Conservation (phyloP, 2,329 filamentous ascomycete species). For the Phialophora tarda region DNA sequence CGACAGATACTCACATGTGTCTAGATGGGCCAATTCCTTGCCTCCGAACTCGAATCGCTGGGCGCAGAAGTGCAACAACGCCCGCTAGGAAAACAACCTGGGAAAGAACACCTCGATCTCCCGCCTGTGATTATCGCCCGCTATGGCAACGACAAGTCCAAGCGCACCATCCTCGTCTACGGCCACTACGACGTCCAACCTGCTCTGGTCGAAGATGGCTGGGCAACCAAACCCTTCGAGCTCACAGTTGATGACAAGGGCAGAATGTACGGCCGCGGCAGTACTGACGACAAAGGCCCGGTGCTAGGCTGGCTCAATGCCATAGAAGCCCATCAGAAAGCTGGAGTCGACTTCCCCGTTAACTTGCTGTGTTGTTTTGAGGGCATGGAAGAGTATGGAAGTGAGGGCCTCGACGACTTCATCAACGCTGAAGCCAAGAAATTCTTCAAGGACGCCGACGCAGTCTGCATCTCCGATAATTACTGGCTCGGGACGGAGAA, state of each 20-base stretch:
- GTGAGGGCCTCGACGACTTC: constrained; percentile 92
- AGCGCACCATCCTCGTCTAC: constrained; percentile 94
- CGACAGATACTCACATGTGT: not conserved
- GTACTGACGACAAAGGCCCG: constrained; percentile 97
- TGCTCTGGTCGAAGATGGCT: constrained; percentile 89
- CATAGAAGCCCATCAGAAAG: constrained; percentile 96
- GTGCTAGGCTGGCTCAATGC: constrained; percentile 97
- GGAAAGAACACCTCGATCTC: constrained; percentile 86
- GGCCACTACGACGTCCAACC: constrained; percentile 99
- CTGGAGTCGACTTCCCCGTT: constrained; percentile 90
- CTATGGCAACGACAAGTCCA: constrained; percentile 89
- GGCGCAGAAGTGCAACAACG: constrained; percentile 88
- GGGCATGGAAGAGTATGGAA: constrained; percentile 99
- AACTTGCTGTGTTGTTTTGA: constrained; percentile 99
- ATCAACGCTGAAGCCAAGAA: constrained; percentile 89
- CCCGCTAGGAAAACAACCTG: constrained; percentile 86
- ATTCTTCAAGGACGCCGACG: constrained; percentile 94
- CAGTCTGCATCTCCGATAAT: constrained; percentile 98
- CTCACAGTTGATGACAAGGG: constrained; percentile 86
- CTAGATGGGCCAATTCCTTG: constrained; percentile 90
- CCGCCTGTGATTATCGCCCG: constrained; percentile 90
- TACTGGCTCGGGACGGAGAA: constrained; percentile 99
- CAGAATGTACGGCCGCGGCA: constrained; percentile 93
- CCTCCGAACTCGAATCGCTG: constrained; percentile 77
- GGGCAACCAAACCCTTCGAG: constrained; percentile 92